Base-by-base conservation (phyloP, 73 alveolate genomes). In the Paramecium caudatum region DNA sequence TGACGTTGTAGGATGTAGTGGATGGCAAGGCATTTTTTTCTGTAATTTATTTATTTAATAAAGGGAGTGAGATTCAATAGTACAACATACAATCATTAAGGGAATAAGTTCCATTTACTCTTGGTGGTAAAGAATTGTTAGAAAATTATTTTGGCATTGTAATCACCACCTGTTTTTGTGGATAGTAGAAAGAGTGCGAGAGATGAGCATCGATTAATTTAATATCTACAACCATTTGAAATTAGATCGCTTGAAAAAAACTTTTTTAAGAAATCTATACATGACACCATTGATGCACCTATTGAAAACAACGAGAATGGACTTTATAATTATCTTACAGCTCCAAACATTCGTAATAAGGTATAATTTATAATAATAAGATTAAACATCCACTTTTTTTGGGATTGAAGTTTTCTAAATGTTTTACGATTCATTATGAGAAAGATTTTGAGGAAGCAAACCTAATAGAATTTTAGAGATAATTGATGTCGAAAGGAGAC, bases 141-240 rank as follows among this genome's bases (percentile, higher is more conserved):
- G 16, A 37, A 62, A 12, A 62, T 84, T 9, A 46, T 84, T 36
- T 25, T 25, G 46, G 68, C 92, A n/a, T 37, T 74, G 12, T 45
- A 30, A n/a, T 61, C 87, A 17, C 92, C 92, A n/a, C 68, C 86
- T 25, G 62, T 84, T 1, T 84, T 84, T 21, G 92, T 84, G 3
- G 92, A 84, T 48, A 47, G 84, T 23, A 84, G 92, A 37, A 84
- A 84, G 46, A 61, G 87, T 61, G 92, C 92, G 21, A 84, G 92
- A 61, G 92, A 84, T 39, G 92, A 84, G 62, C 82, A 84, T 37
- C 33, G 63, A 34, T 36, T 21, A 74, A 84, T 47, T 10, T 34
- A 68, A 16, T 84, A 34, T 62, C 47, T 84, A 16, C 50, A 84
- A 43, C 92, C 92, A 17, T 84, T 84, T 37, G 87, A 61, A 23